Conservation (phyloP, 1,139 yeast species). For the Geotrichum candidum region DNA sequence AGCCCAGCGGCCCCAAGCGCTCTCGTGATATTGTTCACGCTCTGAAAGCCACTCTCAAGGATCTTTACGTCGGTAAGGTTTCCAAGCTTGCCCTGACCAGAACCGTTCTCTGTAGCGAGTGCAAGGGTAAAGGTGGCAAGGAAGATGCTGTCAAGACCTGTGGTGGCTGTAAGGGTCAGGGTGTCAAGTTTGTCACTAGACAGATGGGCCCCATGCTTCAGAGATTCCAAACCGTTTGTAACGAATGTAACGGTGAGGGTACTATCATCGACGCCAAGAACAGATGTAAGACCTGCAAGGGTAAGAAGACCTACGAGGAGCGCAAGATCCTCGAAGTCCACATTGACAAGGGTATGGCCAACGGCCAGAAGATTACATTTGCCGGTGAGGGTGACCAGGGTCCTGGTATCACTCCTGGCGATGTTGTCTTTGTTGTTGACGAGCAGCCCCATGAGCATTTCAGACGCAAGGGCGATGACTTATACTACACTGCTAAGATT, state of each 20-base stretch:
- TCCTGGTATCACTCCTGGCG: slow-evolving; percentile 94
- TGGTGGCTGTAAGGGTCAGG: slow-evolving; percentile 80
- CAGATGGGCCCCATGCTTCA: slow-evolving; percentile 99
- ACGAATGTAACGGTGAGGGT: slow-evolving; percentile 87
- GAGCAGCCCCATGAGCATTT: slow-evolving; percentile 79
- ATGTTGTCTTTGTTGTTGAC: slow-evolving; percentile 57
- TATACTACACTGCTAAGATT: slow-evolving; percentile 77
- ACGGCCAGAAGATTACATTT: slow-evolving; percentile 87
- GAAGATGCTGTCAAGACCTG: slow-evolving; percentile 87
- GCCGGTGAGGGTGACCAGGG: slow-evolving; percentile 97
- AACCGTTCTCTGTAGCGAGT: slow-evolving; percentile 77
- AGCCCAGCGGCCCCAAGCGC: slow-evolving; percentile 73
- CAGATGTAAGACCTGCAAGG: slow-evolving; percentile 80
- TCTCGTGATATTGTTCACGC: slow-evolving; percentile 84
- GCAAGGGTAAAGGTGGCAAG: slow-evolving; percentile 97
- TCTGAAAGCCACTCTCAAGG: slow-evolving; percentile 80
- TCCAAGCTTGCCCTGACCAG: slow-evolving; percentile 91
- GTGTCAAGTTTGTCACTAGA: slow-evolving; percentile 87
- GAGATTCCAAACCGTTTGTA: slow-evolving; percentile 94
- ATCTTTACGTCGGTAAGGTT: slow-evolving; percentile 61
- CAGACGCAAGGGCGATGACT: slow-evolving; percentile 86
- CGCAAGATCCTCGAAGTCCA: slow-evolving; percentile 92
- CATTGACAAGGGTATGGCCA: slow-evolving; percentile 95
- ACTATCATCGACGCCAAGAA: slow-evolving; percentile 83
- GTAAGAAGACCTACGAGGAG: slow-evolving; percentile 82